A percentile compares a stretch with the other conserved stretches of the same genome.
Evolutionary conservation across 805 yeast species (phyloP).

Genomic region (Priceomyces fermenticarens): DNA sequence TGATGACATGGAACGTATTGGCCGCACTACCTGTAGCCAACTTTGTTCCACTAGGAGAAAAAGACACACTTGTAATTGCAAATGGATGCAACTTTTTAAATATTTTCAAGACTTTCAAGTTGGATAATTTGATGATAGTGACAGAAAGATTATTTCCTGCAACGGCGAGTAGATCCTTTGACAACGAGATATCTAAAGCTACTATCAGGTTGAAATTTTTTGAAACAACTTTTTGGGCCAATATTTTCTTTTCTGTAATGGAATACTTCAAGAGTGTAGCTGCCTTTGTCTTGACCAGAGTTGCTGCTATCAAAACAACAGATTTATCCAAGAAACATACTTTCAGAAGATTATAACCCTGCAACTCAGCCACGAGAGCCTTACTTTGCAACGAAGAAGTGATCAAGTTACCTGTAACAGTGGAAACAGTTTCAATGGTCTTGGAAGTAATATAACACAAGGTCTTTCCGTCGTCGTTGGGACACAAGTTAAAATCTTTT

Average conservation of each 20-base stretch:
- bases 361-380: constrained; percentile 18
- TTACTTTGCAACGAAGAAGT: constrained; percentile 20
- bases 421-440: constrained; percentile 50
- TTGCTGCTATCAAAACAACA: constrained; percentile 32
- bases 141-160: constrained; percentile 70
- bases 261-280: constrained; percentile 43
- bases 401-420: constrained; percentile 42
- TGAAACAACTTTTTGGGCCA: constrained; percentile 41
- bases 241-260: constrained; percentile 37
- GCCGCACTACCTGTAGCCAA: constrained; percentile 79
- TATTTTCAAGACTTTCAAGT: constrained; percentile 49
- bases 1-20: constrained; percentile 61
- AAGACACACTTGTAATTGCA: constrained; percentile 70
- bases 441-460: constrained; percentile 60
- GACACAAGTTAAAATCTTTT: constrained; percentile 66
- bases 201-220: constrained; percentile 54
- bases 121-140: constrained; percentile 49
- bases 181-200: constrained; percentile 45
- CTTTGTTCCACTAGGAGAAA: constrained; percentile 64
- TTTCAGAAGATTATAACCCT: constrained; percentile 36
- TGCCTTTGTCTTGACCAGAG: constrained; percentile 31
- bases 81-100: constrained; percentile 67
- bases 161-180: constrained; percentile 46
- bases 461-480: constrained; percentile 54
- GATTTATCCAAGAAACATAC: constrained; percentile 37